Evolutionary conservation across 139 green algal genomes (phyloP), one percentile per base, ranked within the genome.

Genomic region (Parachlorella kessleri): DNA sequence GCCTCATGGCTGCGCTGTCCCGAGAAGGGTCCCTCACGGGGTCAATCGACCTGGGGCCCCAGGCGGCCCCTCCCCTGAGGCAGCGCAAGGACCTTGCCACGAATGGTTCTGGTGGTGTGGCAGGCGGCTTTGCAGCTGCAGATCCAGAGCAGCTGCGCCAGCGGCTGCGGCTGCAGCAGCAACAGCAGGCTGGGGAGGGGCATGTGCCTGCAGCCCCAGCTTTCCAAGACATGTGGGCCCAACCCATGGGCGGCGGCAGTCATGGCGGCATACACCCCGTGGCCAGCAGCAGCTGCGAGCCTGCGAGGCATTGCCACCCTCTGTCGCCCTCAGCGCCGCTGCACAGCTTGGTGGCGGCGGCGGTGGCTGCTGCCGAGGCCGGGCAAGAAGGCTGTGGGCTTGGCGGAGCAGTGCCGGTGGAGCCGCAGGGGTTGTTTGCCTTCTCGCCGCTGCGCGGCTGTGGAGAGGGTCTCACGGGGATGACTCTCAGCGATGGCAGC

Each of bases 401-500:
- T 32, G n/a, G 40, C 28, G n/a, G 28, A 21, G 40, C n/a, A n/a
- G n/a, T n/a, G 40, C n/a, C 3, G 39, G 38, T 30, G 69, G 36
- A 30, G 37, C 21, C 21, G 37, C 37, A 1, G 67, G 67, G 67
- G 69, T 8, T 32, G 32, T 30, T 24, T 3, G 63, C 40, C 8
- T n/a, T 33, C 30, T 80, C 75, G 23, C 75, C 75, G 21, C 65
- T 80, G 24, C 75, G 71, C 24, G 75, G 59, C 41, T 64, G 75
- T 39, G 65, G n/a, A n/a, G n/a, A n/a, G n/a, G n/a, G n/a, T n/a
- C n/a, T 80, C 59, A 80, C 75, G 5, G 53, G 75, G 59, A 42
- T 80, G 64, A 80, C 70, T 41, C 64, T 80, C 63, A 30, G 75
- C 0, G 48, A 72, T 59, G 48, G 48, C 14, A 59, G 48, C 48